These are phyloP conservation scores for Colletotrichum liaoningense DNA, from an alignment of 2,329 filamentous ascomycete species.

Conservation along the genomic window DNA sequence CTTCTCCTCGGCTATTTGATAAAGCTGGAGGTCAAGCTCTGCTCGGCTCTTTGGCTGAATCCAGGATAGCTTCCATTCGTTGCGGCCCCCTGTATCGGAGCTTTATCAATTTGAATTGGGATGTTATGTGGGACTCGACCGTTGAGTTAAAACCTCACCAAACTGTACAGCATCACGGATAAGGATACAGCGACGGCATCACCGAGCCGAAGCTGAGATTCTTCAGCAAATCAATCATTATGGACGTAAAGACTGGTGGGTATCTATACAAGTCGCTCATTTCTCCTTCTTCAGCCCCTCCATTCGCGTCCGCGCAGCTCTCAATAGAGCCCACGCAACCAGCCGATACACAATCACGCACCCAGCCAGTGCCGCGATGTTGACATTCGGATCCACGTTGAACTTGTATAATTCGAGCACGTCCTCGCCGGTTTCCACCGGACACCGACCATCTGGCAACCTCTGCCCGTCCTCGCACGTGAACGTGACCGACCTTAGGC, in stretches of 20 bases:
- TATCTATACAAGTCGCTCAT: not conserved
- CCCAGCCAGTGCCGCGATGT: constrained; percentile 71
- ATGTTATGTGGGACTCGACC: too few species aligned
- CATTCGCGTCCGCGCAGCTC: constrained; percentile 60
- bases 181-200: too few species aligned
- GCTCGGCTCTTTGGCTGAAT: constrained; percentile 28
- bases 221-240: not conserved
- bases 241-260: not conserved
- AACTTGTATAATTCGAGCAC: constrained; percentile 76
- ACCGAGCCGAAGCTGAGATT: not conserved
- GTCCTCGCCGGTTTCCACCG: constrained; percentile 73
- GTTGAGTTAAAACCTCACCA: not conserved
- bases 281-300: constrained; percentile 53
- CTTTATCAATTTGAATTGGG: not conserved
- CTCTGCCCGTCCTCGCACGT: constrained; percentile 71
- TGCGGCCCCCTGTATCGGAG: not conserved
- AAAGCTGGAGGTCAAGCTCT: not conserved
- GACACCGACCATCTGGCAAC: constrained; percentile 70
- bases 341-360: constrained; percentile 74
- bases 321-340: constrained; percentile 70
- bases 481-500: constrained; percentile 70
- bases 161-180: not conserved
- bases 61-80: not conserved
- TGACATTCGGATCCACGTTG: constrained; percentile 69
- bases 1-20: constrained; percentile 21